These are phyloP conservation scores for Aspergillus sparsus DNA, from an alignment of 495 filamentous ascomycete species.

Conservation along the genomic window DNA sequence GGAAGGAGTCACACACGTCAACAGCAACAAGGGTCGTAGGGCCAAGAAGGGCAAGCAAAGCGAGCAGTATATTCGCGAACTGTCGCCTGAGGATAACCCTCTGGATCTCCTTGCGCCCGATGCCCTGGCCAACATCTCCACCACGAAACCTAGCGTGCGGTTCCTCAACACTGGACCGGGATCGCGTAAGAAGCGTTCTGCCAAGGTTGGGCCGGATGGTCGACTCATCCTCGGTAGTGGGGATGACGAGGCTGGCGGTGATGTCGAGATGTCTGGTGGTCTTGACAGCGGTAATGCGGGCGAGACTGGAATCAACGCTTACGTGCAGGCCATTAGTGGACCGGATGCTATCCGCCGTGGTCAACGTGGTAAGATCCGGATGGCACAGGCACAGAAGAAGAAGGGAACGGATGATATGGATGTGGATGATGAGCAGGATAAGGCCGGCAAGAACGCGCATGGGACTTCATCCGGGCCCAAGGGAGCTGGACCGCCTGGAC, in stretches of 20 bases:
- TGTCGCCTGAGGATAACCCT: constrained; percentile 77
- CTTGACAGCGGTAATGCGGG: constrained; percentile 45
- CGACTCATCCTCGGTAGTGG: constrained; percentile 74
- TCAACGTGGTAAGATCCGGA: constrained; percentile 83
- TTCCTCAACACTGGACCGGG: constrained; percentile 47
- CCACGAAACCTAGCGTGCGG: constrained; percentile 71
- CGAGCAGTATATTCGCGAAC: constrained; percentile 85
- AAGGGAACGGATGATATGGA: constrained; percentile 67
- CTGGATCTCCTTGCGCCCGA: constrained; percentile 87
- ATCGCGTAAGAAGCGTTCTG: constrained; percentile 51
- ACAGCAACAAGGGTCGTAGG: constrained; percentile 34
- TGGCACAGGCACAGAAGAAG: constrained; percentile 64
- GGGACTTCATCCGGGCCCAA: constrained; percentile 21
- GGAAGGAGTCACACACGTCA: constrained; percentile 39
- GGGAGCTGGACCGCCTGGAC: constrained; percentile 25
- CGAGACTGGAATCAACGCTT: constrained; percentile 73
- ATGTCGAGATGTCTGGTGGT: constrained; percentile 63
- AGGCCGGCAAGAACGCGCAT: constrained; percentile 10
- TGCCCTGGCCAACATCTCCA: constrained; percentile 89
- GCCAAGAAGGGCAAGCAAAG: constrained; percentile 50
- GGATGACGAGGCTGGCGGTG: constrained; percentile 53
- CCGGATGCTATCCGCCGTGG: constrained; percentile 80
- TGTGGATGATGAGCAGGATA: constrained; percentile 55
- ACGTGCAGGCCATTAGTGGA: constrained; percentile 85
- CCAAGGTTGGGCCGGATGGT: constrained; percentile 80